Evolutionary conservation across 441 rosid species (phyloP).

Genomic region (Eruca vesicaria): DNA sequence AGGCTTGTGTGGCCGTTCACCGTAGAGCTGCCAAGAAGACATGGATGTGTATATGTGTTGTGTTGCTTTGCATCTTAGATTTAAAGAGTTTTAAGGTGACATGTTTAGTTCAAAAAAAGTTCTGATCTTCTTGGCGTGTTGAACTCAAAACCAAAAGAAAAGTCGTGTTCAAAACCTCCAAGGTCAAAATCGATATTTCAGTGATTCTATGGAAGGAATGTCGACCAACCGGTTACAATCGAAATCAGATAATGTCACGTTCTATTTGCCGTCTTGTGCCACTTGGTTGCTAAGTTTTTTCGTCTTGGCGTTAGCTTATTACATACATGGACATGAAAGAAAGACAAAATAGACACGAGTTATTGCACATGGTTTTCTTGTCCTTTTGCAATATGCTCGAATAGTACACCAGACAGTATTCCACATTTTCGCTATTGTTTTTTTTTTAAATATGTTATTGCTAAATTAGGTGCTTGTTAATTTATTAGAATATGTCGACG

Average conservation of each 20-base stretch:
- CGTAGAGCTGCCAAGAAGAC: neutral
- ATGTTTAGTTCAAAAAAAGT: neutral
- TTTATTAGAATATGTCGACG: neutral
- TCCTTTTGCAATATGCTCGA: neutral
- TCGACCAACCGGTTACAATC: constrained; percentile 10
- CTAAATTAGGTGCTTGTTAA: no score
- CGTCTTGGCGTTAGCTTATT: neutral
- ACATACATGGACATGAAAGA: neutral
- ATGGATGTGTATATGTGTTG: no score
- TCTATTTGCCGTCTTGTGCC: constrained; percentile 6
- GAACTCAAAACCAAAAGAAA: neutral
- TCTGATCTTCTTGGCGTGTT: neutral
- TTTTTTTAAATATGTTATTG: neutral
- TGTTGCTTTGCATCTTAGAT: neutral
- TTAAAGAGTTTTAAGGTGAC: neutral
- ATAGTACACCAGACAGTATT: neutral
- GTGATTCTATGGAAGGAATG: constrained; percentile 5
- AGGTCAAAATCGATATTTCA: neutral
- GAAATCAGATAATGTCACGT: constrained; percentile 15
- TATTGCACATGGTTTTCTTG: neutral
- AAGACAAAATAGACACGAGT: neutral
- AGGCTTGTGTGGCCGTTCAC: constrained; percentile 7
- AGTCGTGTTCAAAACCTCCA: neutral
- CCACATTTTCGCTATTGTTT: neutral
- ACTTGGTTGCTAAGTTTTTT: constrained; percentile 6